These are phyloP conservation scores for Colletotrichum sp. DNA, from an alignment of 2,329 filamentous ascomycete species.

Conservation along the genomic window DNA sequence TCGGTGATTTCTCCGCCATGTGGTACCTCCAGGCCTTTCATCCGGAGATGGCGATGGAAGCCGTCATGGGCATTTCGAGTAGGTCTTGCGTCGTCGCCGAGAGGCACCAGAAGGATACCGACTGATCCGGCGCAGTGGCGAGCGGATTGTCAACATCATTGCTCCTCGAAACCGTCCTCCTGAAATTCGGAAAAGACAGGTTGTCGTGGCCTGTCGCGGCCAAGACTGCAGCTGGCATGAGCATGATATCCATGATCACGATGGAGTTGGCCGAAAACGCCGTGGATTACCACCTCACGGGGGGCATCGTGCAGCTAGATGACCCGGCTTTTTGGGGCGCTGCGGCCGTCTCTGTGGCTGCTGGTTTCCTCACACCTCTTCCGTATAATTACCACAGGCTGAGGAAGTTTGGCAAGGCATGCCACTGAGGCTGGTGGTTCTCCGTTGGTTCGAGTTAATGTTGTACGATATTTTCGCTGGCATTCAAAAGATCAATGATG, in stretches of 20 bases:
- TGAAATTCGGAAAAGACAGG: slow-evolving; percentile 51
- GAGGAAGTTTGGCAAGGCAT: slow-evolving; percentile 51
- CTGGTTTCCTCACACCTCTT: slow-evolving; percentile 53
- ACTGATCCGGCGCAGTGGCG: slow-evolving; percentile 43
- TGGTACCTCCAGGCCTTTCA: slow-evolving; percentile 57
- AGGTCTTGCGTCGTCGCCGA: slow-evolving; percentile 9
- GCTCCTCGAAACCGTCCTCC: slow-evolving; percentile 55
- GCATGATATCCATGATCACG: slow-evolving; percentile 61
- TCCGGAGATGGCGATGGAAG: slow-evolving; percentile 48
- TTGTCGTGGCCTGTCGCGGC: slow-evolving; percentile 51
- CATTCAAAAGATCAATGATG: not conserved
- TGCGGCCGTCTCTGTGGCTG: slow-evolving; percentile 46
- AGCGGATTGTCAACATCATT: slow-evolving; percentile 57
- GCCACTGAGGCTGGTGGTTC: slow-evolving; percentile 31
- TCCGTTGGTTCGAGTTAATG: not conserved
- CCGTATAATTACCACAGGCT: slow-evolving; percentile 59
- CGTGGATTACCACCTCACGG: slow-evolving; percentile 61
- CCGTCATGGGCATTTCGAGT: slow-evolving; percentile 60
- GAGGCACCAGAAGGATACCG: not conserved
- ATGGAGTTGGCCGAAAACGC: slow-evolving; percentile 62
- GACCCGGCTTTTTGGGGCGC: slow-evolving; percentile 57
- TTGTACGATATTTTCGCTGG: not conserved
- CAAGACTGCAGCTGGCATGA: slow-evolving; percentile 62
- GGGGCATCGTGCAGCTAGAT: slow-evolving; percentile 50
- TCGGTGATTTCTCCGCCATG: slow-evolving; percentile 61